Conservation (phyloP, 1,284 basidiomycete genomes). For the Neonothopanus nambi region DNA sequence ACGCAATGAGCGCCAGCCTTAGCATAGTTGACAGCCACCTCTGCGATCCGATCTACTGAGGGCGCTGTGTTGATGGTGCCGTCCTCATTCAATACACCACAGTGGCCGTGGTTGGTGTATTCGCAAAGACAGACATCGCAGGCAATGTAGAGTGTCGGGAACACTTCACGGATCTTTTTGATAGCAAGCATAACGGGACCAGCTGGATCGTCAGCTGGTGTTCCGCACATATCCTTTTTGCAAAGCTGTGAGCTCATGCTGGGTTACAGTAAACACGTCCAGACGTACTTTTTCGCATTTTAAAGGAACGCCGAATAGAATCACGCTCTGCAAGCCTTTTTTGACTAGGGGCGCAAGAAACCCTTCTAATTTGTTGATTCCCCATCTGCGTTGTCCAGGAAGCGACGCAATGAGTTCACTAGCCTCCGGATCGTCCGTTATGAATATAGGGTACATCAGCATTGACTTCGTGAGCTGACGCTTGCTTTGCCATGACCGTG, state of each 20-base stretch:
- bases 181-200: slow-evolving; percentile 96
- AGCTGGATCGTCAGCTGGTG: slow-evolving; percentile 85
- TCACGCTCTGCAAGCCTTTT: slow-evolving; percentile 91
- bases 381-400: slow-evolving; percentile 92
- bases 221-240: slow-evolving; percentile 76
- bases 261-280: slow-evolving; percentile 3
- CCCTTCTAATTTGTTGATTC: slow-evolving; percentile 86
- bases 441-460: slow-evolving; percentile 98
- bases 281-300: slow-evolving; percentile 77
- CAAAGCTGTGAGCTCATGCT: background rate
- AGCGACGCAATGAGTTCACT: slow-evolving; percentile 75
- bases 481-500: slow-evolving; percentile 82
- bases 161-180: slow-evolving; percentile 73
- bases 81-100: slow-evolving; percentile 78
- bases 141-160: slow-evolving; percentile 86
- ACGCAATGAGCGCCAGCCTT: slow-evolving; percentile 96
- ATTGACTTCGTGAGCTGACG: slow-evolving; percentile 82
- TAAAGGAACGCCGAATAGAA: slow-evolving; percentile 95
- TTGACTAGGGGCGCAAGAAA: slow-evolving; percentile 87
- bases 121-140: slow-evolving; percentile 99
- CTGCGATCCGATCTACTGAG: slow-evolving; percentile 84
- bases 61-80: slow-evolving; percentile 75
- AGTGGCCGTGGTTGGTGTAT: slow-evolving; percentile 98
- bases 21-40: slow-evolving; percentile 93
- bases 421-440: slow-evolving; percentile 89